Conservation (phyloP, 495 filamentous ascomycete genomes). For the Cryomyces minteri region DNA sequence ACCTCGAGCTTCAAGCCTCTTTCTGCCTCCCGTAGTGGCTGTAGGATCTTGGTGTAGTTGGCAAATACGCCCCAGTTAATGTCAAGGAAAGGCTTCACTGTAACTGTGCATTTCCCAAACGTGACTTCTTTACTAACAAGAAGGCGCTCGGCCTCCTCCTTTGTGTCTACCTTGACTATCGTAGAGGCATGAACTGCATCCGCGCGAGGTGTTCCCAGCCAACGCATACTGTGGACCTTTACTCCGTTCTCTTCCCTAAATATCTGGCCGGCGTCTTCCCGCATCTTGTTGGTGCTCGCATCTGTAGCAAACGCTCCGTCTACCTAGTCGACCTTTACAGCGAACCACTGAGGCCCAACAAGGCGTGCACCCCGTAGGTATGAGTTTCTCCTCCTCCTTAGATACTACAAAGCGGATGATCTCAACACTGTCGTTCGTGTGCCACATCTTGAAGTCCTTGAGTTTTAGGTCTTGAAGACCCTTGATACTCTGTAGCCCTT, state of each 20-base stretch:
- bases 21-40: no score
- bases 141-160: not conserved
- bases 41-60: no score
- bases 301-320: not conserved
- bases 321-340: not conserved
- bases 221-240: not conserved
- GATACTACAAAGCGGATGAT: not conserved
- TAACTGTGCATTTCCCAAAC: not conserved
- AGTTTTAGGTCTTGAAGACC: not conserved
- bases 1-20: no score
- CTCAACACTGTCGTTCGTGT: not conserved
- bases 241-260: not conserved
- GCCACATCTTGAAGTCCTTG: not conserved
- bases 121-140: not conserved
- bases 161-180: not conserved
- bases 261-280: not conserved
- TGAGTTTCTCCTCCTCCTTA: not conserved
- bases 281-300: not conserved
- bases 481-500: not conserved
- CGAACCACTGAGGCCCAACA: not conserved
- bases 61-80: no score
- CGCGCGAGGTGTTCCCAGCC: not conserved
- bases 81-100: not conserved
- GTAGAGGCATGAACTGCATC: not conserved
- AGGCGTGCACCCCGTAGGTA: not conserved